These are phyloP conservation scores for Mimosa pudica DNA, from an alignment of 306 rosid genomes.

Conservation along the genomic window DNA sequence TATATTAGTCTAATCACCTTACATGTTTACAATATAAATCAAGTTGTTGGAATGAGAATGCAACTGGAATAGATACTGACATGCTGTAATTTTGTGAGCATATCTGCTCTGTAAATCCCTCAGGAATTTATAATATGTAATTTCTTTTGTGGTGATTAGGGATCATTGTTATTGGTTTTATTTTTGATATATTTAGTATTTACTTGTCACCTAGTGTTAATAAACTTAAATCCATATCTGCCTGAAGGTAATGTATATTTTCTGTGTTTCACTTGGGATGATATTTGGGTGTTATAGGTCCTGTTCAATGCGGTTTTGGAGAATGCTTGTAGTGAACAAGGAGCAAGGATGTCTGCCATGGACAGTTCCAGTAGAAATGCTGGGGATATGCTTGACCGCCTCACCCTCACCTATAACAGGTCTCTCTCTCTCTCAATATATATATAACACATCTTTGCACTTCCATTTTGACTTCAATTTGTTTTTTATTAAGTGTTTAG, in stretches of 20 bases:
- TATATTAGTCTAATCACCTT: not conserved
- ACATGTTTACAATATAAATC: not conserved
- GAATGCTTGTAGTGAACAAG: slow-evolving; percentile 99
- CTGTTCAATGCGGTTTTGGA: slow-evolving; percentile 90
- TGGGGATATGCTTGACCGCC: slow-evolving; percentile 98
- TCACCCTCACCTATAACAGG: slow-evolving; percentile 95
- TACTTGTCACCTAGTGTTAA: not conserved
- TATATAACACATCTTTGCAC: not conserved
- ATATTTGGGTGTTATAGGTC: slow-evolving; percentile 48
- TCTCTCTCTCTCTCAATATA: slow-evolving; percentile 35
- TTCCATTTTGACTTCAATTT: not conserved
- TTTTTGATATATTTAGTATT: not conserved
- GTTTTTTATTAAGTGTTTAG: not conserved
- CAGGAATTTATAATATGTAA: not conserved
- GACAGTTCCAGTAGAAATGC: slow-evolving; percentile 99
- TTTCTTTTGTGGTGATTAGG: not conserved
- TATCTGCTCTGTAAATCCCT: not conserved
- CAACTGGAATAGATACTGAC: not conserved
- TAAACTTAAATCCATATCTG: not conserved
- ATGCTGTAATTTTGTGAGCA: not conserved
- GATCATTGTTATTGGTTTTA: not conserved
- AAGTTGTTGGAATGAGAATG: slow-evolving; percentile 2
- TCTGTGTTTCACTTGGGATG: not conserved
- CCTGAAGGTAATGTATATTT: slow-evolving; percentile 1
- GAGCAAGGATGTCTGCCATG: slow-evolving; percentile 99